A percentile compares a stretch with the other conserved stretches of the same genome.
Conservation (phyloP, 23 red algal genomes). For the Gracilariopsis chorda region DNA sequence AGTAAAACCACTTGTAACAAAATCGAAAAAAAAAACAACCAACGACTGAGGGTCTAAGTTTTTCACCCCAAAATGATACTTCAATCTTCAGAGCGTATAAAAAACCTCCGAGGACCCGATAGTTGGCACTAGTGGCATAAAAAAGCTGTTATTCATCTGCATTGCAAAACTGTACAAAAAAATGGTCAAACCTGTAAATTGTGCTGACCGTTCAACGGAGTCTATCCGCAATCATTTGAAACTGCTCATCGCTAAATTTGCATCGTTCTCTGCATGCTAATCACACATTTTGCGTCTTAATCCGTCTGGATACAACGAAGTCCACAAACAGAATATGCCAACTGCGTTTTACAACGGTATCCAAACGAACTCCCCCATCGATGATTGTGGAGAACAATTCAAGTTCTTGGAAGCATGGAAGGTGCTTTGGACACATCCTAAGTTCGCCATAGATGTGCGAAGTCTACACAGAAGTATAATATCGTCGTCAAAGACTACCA, state of each 20-base stretch:
- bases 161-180: background rate
- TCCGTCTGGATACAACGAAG: background rate
- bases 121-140: conserved; percentile 5
- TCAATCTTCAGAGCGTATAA: background rate
- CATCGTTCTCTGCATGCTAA: background rate
- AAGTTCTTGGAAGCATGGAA: background rate
- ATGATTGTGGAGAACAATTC: background rate
- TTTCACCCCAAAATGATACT: background rate
- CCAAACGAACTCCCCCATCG: background rate
- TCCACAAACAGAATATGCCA: background rate
- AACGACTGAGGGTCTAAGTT: background rate
- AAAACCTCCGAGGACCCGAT: background rate
- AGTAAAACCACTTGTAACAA: too few relatives aligned
- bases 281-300: background rate
- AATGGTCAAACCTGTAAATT: background rate
- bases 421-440: background rate
- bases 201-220: too few relatives aligned
- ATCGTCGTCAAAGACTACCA: too few relatives aligned
- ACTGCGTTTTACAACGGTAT: conserved; percentile 7
- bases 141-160: background rate
- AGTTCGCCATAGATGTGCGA: too few relatives aligned
- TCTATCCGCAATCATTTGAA: background rate
- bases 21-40: background rate
- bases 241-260: background rate
- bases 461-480: too few relatives aligned